These are phyloP conservation scores for Leptographium wingfieldii DNA, from an alignment of 2,329 filamentous ascomycete genomes.

Conservation along the genomic window DNA sequence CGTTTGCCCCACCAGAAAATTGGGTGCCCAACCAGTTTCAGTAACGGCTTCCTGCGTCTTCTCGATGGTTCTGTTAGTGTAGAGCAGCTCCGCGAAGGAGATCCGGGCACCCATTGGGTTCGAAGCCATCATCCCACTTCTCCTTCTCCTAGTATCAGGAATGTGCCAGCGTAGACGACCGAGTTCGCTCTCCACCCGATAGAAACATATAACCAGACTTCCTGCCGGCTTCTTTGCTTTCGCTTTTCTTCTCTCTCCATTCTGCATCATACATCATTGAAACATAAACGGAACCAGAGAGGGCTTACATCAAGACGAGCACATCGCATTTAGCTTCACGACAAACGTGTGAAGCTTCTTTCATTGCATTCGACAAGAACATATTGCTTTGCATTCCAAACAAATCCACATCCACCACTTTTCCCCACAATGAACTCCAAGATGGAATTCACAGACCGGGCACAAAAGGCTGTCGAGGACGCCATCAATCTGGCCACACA, in stretches of 20 bases:
- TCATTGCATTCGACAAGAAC: neutral
- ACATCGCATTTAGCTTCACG: neutral
- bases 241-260: neutral
- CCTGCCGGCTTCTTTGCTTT: neutral
- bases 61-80: constrained; percentile 10
- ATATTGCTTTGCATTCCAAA: too few species aligned
- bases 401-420: too few species aligned
- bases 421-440: constrained; percentile 48
- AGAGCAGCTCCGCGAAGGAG: neutral
- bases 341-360: neutral
- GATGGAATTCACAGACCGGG: constrained; percentile 90
- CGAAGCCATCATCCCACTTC: neutral
- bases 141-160: neutral
- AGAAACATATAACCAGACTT: neutral
- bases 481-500: constrained; percentile 78
- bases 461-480: constrained; percentile 78
- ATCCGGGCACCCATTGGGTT: neutral
- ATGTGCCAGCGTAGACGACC: neutral
- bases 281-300: neutral
- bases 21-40: neutral
- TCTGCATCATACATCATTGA: neutral
- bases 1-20: neutral
- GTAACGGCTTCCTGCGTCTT: neutral
- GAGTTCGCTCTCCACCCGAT: neutral
- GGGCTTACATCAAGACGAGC: neutral